phyloP scores from a whole-genome alignment of 2,329 filamentous ascomycete genomes.

The Sporothrix protearum region DNA sequence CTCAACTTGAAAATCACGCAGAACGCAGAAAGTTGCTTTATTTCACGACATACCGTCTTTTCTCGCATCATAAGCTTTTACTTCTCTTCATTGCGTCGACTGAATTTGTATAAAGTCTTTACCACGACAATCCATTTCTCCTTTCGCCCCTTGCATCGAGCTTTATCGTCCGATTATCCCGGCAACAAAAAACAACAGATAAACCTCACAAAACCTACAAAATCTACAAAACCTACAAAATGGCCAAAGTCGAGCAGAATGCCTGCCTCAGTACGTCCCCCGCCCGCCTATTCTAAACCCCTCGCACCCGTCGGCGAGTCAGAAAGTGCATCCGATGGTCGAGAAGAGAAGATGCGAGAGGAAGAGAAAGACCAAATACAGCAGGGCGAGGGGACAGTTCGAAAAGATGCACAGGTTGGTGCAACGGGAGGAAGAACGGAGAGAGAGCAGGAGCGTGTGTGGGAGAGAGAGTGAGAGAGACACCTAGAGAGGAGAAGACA shows the following conservation, averaged over 20 bases:
- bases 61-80: background rate
- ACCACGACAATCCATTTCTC: background rate
- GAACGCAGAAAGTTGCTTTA: conserved; percentile 3
- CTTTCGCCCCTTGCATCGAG: background rate
- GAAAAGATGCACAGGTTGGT: background rate
- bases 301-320: conserved; percentile 21
- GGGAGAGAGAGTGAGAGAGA: background rate
- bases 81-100: background rate
- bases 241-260: conserved; percentile 57
- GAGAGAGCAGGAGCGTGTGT: background rate
- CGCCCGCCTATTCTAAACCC: conserved; percentile 28
- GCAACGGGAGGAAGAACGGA: background rate
- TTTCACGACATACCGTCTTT: background rate
- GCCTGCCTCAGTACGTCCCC: conserved; percentile 59
- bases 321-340: conserved; percentile 44
- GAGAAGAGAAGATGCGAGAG: conserved; percentile 53
- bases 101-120: background rate
- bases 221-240: conserved; percentile 35
- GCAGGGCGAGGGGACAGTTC: background rate
- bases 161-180: background rate
- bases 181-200: background rate
- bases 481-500: background rate
- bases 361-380: conserved; percentile 16
- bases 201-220: background rate
- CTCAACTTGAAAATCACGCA: conserved; percentile 25